These are phyloP conservation scores for Cytidiella melzeri DNA, from an alignment of 768 basidiomycete genomes.

Conservation along the genomic window DNA sequence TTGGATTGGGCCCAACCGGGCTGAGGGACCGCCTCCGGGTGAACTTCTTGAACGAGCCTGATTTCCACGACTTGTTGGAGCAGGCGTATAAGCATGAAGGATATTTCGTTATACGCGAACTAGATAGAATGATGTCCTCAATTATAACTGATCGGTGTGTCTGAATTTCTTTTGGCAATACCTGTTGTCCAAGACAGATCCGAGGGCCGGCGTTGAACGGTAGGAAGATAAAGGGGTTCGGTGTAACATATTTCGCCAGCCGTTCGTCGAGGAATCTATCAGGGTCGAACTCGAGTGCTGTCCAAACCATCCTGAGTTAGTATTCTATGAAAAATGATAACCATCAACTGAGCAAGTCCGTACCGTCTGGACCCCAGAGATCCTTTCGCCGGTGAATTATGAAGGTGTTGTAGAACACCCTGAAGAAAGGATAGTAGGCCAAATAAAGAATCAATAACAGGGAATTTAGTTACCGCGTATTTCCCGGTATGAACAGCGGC, in stretches of 20 bases:
- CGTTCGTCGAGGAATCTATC: conserved; percentile 63
- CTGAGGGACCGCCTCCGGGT: conserved; percentile 18
- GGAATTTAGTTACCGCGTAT: conserved; percentile 23
- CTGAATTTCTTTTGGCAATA: conserved; percentile 10
- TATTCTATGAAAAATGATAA: neutral
- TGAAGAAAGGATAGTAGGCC: conserved; percentile 12
- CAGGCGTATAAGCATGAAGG: conserved; percentile 49
- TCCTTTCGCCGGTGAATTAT: conserved; percentile 58
- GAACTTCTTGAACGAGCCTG: conserved; percentile 17
- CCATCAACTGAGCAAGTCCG: conserved; percentile 3
- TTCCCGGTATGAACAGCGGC: conserved; percentile 36
- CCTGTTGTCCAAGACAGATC: conserved; percentile 34
- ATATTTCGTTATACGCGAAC: conserved; percentile 50
- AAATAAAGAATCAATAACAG: neutral
- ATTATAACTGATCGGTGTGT: neutral
- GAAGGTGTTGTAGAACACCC: conserved; percentile 40
- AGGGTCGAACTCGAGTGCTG: conserved; percentile 59
- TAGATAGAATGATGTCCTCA: conserved; percentile 14
- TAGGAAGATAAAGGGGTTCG: conserved; percentile 49
- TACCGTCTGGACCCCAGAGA: conserved; percentile 66
- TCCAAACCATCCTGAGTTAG: neutral
- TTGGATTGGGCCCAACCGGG: conserved; percentile 16
- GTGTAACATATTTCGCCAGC: conserved; percentile 45
- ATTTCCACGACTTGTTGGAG: conserved; percentile 41
- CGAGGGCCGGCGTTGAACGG: conserved; percentile 37